Evolutionary conservation across 345 rosid genomes (phyloP).

Genomic region (Psidium friedrichsthalianum): DNA sequence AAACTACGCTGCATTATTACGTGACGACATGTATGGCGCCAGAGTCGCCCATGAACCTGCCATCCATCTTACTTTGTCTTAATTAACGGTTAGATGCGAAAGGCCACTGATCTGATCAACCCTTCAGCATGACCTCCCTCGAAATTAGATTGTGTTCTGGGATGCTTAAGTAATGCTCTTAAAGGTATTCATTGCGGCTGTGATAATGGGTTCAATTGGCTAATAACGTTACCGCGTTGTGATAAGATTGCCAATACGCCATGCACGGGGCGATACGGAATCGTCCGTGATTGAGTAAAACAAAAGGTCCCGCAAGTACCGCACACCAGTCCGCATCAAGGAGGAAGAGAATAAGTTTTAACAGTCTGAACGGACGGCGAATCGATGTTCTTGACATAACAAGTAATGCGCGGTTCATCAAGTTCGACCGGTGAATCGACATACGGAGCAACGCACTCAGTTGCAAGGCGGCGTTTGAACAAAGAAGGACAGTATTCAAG

Average conservation of each 20-base stretch:
- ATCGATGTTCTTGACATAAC: neutral
- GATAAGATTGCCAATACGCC: neutral
- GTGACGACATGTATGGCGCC: neutral
- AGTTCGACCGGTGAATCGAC: neutral
- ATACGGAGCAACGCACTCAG: neutral
- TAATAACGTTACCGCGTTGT: too few relatives aligned
- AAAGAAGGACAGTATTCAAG: neutral
- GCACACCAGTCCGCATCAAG: neutral
- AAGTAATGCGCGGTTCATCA: too few relatives aligned
- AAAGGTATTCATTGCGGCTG: neutral
- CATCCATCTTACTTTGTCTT: neutral
- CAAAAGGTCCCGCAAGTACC: neutral
- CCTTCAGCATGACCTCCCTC: neutral
- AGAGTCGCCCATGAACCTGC: neutral
- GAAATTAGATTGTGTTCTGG: neutral
- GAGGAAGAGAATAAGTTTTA: neutral
- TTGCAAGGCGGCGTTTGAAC: neutral
- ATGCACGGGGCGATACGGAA: fast-evolving
- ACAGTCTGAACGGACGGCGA: neutral
- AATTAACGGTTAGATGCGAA: neutral
- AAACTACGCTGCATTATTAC: neutral
- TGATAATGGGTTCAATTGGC: neutral
- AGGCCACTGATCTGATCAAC: neutral
- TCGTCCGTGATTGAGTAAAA: neutral
- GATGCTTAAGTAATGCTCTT: neutral